phyloP scores from a whole-genome alignment of 202 grass and related monocot species.

The Panicum virgatum region DNA sequence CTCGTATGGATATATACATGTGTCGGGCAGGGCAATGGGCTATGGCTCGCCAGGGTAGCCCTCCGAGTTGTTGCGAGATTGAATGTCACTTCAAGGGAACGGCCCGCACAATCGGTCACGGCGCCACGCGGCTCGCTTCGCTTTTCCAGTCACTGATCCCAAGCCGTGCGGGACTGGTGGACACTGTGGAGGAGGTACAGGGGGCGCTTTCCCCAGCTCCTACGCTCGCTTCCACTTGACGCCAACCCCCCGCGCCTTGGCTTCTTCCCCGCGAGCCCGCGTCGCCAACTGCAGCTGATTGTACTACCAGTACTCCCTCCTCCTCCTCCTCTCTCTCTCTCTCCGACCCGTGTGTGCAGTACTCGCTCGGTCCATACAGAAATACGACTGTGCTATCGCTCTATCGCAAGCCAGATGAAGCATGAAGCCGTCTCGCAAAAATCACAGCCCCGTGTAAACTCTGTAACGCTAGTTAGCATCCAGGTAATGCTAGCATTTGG shows the following conservation, averaged over 20 bases:
- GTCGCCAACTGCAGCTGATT: background rate
- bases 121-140: background rate
- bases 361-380: background rate
- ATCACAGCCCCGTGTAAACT: background rate
- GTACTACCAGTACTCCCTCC: too few species aligned
- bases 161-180: slow-evolving; percentile 31
- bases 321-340: too few species aligned
- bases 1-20: background rate
- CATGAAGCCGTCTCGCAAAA: background rate
- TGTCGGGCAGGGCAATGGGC: background rate
- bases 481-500: too few species aligned
- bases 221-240: slow-evolving; percentile 19
- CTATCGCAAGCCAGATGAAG: background rate
- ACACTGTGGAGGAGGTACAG: background rate
- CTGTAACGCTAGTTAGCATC: too few species aligned
- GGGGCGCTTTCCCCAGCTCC: background rate
- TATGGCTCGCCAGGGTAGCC: too few species aligned
- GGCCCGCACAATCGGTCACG: background rate
- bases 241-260: background rate
- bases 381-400: background rate
- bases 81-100: slow-evolving; percentile 25
- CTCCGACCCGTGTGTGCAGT: too few species aligned
- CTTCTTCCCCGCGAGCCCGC: background rate
- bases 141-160: slow-evolving; percentile 20
- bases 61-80: slow-evolving; percentile 1